Evolutionary conservation across 768 basidiomycete species (phyloP), one percentile per base, ranked within the genome.

Genomic region (Leccinum broughii): DNA sequence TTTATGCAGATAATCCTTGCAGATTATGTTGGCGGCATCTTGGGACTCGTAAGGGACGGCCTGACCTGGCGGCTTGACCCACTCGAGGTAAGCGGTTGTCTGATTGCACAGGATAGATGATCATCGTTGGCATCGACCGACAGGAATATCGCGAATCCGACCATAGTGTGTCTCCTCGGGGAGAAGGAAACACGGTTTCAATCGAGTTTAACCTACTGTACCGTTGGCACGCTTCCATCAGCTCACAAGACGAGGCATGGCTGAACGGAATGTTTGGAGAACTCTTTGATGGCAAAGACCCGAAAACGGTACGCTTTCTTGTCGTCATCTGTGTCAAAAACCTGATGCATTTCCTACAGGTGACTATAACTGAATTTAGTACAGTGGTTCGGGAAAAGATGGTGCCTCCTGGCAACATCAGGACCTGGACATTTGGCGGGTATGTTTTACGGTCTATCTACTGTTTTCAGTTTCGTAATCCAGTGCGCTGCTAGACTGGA

Each of bases 1-100:
- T 88, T 89, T 65, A 83, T 88, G 81, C 82, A 86, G 62, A 82
- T 87, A 30, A 86, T 90, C 66, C 76, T 91, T 48, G 62, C 67
- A 76, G 90, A 91, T 69, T 92, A 92, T 62, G 86, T 92, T 15
- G 89, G 88, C 15, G 81, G 82, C 20, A 91, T 92, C 64, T 78
- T 92, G 30, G 87, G 86, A n/a, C 80, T 90, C 13, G 83, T 81
- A 17, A 77, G 83, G 32, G 87, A 92, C 63, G 83, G 84, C 3
- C 75, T 75, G 60, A 68, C 75, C 46, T 92, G 90, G 90, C 81
- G 87, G 56, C 76, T 92, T 39, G 80, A 90, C 63, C 86, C 91
- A 30, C 77, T 90, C 35, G 78, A 80, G 74, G 87, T 87, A 65
- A 17, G 65, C 48, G 15, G 24, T 44, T 13, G 14, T 54, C 30